Evolutionary conservation across 164 flowering plant species (phyloP).

Genomic region (Nelumbo lutea): DNA sequence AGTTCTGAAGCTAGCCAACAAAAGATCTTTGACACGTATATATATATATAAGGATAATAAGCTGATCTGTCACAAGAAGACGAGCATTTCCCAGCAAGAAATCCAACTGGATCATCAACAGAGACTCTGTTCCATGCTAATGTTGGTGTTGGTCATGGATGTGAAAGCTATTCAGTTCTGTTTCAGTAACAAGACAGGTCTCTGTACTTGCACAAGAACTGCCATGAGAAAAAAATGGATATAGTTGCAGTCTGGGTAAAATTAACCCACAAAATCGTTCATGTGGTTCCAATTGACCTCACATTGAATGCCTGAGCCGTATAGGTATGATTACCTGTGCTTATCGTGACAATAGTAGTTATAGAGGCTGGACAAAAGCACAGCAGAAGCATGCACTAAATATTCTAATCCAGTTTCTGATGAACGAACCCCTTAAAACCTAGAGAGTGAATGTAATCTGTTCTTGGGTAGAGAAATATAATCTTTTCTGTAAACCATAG

Average conservation of each 20-base stretch:
- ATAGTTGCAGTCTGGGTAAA: not conserved
- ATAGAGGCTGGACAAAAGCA: not conserved
- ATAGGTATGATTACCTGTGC: not conserved
- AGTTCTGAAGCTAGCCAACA: not conserved
- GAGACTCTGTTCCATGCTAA: not conserved
- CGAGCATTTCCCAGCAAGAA: not conserved
- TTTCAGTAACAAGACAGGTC: not conserved
- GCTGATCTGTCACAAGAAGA: not conserved
- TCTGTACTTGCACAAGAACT: not conserved
- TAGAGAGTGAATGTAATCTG: not conserved
- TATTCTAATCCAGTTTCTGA: not conserved
- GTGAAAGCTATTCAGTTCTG: not conserved
- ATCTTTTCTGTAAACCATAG: no score
- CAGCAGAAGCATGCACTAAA: not conserved
- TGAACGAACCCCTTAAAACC: not conserved
- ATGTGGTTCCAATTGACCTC: not conserved
- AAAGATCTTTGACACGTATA: not conserved
- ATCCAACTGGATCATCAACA: not conserved
- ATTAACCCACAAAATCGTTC: not conserved
- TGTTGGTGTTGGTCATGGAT: conserved; percentile 1
- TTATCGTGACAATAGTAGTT: not conserved
- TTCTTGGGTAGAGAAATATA: no score
- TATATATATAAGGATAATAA: not conserved
- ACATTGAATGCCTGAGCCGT: conserved; percentile 3
- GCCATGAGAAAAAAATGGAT: not conserved